Base-by-base conservation (phyloP, 225 moss, liverwort and hornwort genomes). In the Rhytidiadelphus loreus region DNA sequence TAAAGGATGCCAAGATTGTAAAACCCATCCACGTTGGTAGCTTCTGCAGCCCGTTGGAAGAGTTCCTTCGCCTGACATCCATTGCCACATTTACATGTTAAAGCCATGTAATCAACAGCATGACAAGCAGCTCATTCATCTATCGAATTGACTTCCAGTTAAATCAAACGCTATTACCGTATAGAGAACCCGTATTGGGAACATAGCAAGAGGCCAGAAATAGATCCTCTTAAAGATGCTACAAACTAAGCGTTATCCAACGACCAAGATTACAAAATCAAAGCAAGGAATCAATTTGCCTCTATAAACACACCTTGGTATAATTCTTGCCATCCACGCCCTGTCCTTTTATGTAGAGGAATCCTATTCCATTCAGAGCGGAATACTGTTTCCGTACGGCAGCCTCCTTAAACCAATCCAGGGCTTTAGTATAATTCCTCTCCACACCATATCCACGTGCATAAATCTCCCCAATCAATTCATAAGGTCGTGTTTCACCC, bases 1-100 rank as follows among this genome's bases (percentile, higher is more conserved):
- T 99, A 95, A 35, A 99, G 92, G 52, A 99, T 92, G 85, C 96
- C 98, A 85, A 99, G 89, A 90, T 97, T 99, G 90, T 99, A 99
- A 68, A 93, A 90, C 62, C 96, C 98, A 88, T 97, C 94, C 58
- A 91, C 87, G 58, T 94, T 95, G 74, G 75, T 46, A 39, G 91
- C 92, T 33, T 97, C 93, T 88, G 92, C 95, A 83, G 98, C 98
- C n/a, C 94, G 94, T 66, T 95, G 91, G 53, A 99, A 99, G 66
- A 91, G 92, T 86, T 97, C 96, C 91, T 80, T 96, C 33, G 98
- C 98, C 98, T 99, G 88, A 53, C 75, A 69, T 50, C 35, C 83
- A 88, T 72, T 43, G 65, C 66, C 83, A 86, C 77, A 87, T 77
- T 65, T 73, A 43, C 62, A 69, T 61, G 70, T 77, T 63, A 74